Evolutionary conservation across 495 filamentous ascomycete species (phyloP), one percentile per base, ranked within the genome.

Genomic region (Podospora appendiculata): DNA sequence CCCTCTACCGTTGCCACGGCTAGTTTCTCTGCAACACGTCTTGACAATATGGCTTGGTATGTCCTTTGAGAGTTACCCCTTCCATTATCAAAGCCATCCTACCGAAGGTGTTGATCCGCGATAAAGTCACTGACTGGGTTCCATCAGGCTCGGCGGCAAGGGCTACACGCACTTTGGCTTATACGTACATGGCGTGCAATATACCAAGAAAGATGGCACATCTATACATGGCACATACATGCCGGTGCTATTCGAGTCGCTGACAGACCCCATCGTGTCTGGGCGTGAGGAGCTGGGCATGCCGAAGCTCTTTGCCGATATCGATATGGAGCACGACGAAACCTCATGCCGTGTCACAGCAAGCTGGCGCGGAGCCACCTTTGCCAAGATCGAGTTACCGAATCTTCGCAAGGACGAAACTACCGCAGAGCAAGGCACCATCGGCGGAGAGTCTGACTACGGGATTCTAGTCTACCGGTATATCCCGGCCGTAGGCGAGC

Each of bases 161-260:
- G 79, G 79, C 8, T 83, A 81, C 56, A 73, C 68, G n/a, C 73
- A 78, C 42, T 54, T 81, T 5, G 76, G 77, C 1, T 68, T 84
- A 11, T 80, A 80, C 51, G 70, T 84, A 36, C 78, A 84, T 53
- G 79, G 74, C 0, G 75, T 83, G 16, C 66, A 79, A 53, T 82
- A 80, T 56, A 67, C 53, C 13, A 79, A 76, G 52, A 63, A 70
- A 13, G 68, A 79, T 52, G 79, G 79, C 2, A 60, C 66, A 0
- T 55, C 70, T 6, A 47, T 79, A 16, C 60, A 59, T 41, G 80
- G 80, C 0, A 72, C 74, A 4, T 83, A 78, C 48, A 55, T 83
- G 57, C 73, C 78, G 0, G 64, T 83, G 13, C 59, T 83, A 5
- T 78, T 83, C 42, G 78, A 81, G 56, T 69, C 56, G 53, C 58